Evolutionary conservation across 2,329 filamentous ascomycete genomes (phyloP), one percentile per base, ranked within the genome.

Genomic region (Cercospora sesami): DNA sequence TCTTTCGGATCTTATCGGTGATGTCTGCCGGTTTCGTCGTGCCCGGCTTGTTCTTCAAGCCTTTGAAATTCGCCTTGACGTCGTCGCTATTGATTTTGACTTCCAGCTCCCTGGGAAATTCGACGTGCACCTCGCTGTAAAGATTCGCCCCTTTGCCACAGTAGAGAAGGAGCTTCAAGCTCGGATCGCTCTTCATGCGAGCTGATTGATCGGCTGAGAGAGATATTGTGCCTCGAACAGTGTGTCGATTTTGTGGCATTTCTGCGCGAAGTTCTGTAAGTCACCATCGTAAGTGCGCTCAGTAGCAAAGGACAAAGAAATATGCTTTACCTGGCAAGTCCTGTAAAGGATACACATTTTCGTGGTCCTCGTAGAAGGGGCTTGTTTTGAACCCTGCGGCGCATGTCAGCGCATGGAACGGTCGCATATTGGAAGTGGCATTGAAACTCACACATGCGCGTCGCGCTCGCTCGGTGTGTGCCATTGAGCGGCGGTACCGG

Each of bases 11-110:
- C 68, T 88, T 86, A 71, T 86, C 83, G 7, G 95, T 99, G 69
- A 99, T 91, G 80, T 99, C 95, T 58, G 92, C 93, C 7, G 95
- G 95, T 75, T 93, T 89, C 48, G 95, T 99, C 55, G 95, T 96
- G 23, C 95, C 95, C 6, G 94, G 92, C 79, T 95, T 96, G 79
- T 97, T 97, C 81, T 99, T 99, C 69, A 99, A 81, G 4, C 95
- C 95, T 73, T 95, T 91, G 73, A 96, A 85, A 78, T 98, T 99
- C n/a, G 91, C 90, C 79, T 94, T 95, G 73, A 97, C 86, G 66
- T 97, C 93, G 36, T 91, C 91, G 9, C 89, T 86, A 74, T 99
- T 99, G 65, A 97, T 88, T 77, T 93, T 94, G 66, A 99, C 86
- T 78, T 99, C 95, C 33, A 95, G 91, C 80, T 97, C 93, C 74